Conservation (phyloP, 2,329 filamentous ascomycete genomes). For the Trematosphaeria pertusa region DNA sequence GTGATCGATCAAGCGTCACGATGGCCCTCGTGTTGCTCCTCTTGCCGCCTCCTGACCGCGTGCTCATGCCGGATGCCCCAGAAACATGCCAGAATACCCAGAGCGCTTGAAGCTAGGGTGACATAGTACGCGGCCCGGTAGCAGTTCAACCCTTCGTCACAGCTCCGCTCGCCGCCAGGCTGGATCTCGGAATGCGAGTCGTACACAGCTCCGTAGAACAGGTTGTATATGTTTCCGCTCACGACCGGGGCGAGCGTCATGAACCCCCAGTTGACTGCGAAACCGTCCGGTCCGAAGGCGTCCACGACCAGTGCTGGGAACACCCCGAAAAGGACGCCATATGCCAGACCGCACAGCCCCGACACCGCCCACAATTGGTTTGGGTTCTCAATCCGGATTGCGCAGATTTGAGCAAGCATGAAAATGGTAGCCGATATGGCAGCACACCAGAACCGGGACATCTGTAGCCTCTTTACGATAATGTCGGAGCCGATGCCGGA, state of each 20-base stretch:
- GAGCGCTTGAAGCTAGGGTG: constrained; percentile 74
- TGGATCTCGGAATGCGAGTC: constrained; percentile 78
- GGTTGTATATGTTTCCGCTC: constrained; percentile 89
- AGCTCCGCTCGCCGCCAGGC: constrained; percentile 73
- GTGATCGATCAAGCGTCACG: constrained; percentile 31
- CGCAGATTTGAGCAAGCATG: constrained; percentile 77
- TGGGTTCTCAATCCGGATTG: constrained; percentile 77
- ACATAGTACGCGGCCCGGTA: constrained; percentile 82
- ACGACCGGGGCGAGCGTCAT: constrained; percentile 91
- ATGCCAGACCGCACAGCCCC: constrained; percentile 82
- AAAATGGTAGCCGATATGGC: constrained; percentile 80
- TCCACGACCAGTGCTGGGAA: constrained; percentile 88
- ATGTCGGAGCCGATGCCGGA: constrained; percentile 84
- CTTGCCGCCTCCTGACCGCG: constrained; percentile 35
- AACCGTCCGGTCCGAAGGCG: constrained; percentile 85
- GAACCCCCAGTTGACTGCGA: constrained; percentile 95
- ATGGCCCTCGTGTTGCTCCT: constrained; percentile 41
- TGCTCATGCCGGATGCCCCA: constrained; percentile 72
- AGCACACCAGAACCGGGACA: constrained; percentile 90
- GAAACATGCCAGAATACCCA: constrained; percentile 73
- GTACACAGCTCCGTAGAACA: constrained; percentile 85
- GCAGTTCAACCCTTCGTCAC: constrained; percentile 78
- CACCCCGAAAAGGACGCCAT: constrained; percentile 93
- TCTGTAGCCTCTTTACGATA: constrained; percentile 79
- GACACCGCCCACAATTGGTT: constrained; percentile 80